Evolutionary conservation across 352 stramenopile species (phyloP).

Genomic region (Globisporangium carolinianum): DNA sequence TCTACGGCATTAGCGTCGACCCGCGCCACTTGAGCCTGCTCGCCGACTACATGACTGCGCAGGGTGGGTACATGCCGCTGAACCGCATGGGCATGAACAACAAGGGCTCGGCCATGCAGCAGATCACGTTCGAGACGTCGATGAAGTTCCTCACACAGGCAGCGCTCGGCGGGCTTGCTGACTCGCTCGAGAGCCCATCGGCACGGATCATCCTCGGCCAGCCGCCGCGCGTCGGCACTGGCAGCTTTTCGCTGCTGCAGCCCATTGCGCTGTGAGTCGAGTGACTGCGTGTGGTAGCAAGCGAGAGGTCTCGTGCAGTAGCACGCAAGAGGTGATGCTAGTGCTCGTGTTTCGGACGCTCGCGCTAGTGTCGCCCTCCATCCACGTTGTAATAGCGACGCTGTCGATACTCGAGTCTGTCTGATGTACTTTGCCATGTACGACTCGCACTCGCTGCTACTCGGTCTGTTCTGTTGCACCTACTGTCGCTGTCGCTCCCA

Average conservation of each 20-base stretch:
- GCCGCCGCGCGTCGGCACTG: slow-evolving; percentile 93
- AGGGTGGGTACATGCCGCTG: slow-evolving; percentile 95
- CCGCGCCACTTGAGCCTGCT: slow-evolving; percentile 97
- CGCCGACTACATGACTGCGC: slow-evolving; percentile 99
- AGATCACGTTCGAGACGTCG: slow-evolving; percentile 99
- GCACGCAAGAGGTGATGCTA: background rate
- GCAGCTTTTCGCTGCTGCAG: slow-evolving; percentile 92
- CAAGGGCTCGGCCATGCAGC: slow-evolving; percentile 94
- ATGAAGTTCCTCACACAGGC: slow-evolving; percentile 97
- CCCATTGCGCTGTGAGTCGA: slow-evolving; percentile 64
- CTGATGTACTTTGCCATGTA: too few species aligned
- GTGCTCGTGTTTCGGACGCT: too few species aligned
- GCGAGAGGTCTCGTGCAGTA: too few species aligned
- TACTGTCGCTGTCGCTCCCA: background rate
- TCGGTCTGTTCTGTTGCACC: background rate
- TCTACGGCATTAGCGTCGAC: slow-evolving; percentile 99
- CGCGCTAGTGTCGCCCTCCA: too few species aligned
- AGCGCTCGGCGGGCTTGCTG: slow-evolving; percentile 84
- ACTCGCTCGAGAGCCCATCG: slow-evolving; percentile 91
- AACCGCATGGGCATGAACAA: slow-evolving; percentile 98
- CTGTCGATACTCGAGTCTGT: too few species aligned
- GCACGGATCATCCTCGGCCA: slow-evolving; percentile 94
- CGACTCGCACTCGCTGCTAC: too few species aligned
- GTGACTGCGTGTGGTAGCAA: too few species aligned
- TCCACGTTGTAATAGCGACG: too few species aligned